A percentile compares a stretch with the other conserved stretches of the same genome.
These are phyloP conservation scores for Isatis tinctoria DNA, from an alignment of 345 rosid species.

Conservation along the genomic window DNA sequence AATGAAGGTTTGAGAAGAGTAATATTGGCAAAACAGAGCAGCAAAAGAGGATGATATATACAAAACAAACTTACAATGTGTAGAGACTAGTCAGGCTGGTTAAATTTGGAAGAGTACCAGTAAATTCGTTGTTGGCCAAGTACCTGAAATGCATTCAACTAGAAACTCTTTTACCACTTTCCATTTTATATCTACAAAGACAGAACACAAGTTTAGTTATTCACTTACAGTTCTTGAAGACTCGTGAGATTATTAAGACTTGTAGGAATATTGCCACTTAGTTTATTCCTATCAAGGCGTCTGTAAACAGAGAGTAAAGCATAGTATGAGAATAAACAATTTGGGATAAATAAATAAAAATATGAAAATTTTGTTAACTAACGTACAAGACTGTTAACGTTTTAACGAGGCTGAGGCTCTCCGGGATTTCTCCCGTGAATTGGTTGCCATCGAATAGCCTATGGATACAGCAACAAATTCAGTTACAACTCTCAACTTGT, in stretches of 20 bases:
- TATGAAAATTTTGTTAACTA: background rate
- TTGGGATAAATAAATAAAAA: background rate
- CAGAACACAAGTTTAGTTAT: background rate
- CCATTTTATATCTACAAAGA: background rate
- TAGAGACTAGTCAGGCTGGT: constrained; percentile 45
- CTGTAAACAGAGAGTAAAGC: constrained; percentile 38
- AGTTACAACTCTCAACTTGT: background rate
- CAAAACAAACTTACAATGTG: constrained; percentile 57
- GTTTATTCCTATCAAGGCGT: constrained; percentile 64
- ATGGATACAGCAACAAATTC: background rate
- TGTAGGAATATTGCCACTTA: constrained; percentile 52
- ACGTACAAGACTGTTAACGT: constrained; percentile 72
- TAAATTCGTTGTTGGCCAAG: constrained; percentile 63
- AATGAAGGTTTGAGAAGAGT: background rate
- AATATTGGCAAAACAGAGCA: background rate
- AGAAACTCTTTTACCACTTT: background rate
- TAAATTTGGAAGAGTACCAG: constrained; percentile 64
- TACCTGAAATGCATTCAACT: constrained; percentile 41
- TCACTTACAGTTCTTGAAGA: constrained; percentile 62
- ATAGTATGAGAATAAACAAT: background rate
- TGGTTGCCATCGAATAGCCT: constrained; percentile 79
- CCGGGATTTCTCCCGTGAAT: constrained; percentile 55
- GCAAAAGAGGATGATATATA: background rate
- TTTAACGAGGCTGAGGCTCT: constrained; percentile 55
- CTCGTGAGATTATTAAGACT: constrained; percentile 54